Percentiles rank a stretch among this genome's conserved stretches.
Conservation (phyloP, 768 basidiomycete species). For the Boletus rubescentipes region DNA sequence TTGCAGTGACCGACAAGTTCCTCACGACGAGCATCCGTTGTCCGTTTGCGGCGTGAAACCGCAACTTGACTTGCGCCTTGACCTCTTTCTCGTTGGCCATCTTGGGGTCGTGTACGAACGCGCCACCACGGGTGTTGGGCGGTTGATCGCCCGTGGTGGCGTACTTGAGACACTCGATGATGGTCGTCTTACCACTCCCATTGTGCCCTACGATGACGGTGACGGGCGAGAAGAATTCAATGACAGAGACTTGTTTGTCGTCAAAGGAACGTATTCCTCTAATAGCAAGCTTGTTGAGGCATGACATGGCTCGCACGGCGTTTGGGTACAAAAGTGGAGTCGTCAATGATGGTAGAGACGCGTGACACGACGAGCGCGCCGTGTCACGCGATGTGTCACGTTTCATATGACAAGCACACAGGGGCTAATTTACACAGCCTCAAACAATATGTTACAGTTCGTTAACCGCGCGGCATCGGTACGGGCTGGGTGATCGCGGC, state of each 20-base stretch:
- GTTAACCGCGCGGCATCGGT: no score
- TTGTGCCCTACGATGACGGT: constrained; percentile 99
- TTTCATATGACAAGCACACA: no score
- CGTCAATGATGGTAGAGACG: no score
- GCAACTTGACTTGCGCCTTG: constrained; percentile 95
- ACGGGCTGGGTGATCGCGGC: background rate
- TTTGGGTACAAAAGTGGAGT: background rate
- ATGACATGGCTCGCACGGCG: constrained; percentile 50
- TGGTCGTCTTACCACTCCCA: constrained; percentile 97
- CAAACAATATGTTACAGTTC: no score
- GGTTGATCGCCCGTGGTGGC: constrained; percentile 98
- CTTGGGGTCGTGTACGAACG: constrained; percentile 98
- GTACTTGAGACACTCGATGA: constrained; percentile 99
- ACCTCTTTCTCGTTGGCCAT: constrained; percentile 99
- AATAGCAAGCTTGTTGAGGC: constrained; percentile 90
- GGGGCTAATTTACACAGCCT: no score
- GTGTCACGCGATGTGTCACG: background rate
- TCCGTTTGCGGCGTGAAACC: constrained; percentile 90
- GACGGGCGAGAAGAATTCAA: constrained; percentile 96
- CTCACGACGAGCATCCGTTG: constrained; percentile 86
- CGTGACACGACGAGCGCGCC: background rate
- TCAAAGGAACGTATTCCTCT: constrained; percentile 95
- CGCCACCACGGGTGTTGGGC: constrained; percentile 96
- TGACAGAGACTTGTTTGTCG: constrained; percentile 89
- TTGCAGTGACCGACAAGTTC: constrained; percentile 88